Conservation (phyloP, 495 filamentous ascomycete genomes). For the Cenococcum geophilum region DNA sequence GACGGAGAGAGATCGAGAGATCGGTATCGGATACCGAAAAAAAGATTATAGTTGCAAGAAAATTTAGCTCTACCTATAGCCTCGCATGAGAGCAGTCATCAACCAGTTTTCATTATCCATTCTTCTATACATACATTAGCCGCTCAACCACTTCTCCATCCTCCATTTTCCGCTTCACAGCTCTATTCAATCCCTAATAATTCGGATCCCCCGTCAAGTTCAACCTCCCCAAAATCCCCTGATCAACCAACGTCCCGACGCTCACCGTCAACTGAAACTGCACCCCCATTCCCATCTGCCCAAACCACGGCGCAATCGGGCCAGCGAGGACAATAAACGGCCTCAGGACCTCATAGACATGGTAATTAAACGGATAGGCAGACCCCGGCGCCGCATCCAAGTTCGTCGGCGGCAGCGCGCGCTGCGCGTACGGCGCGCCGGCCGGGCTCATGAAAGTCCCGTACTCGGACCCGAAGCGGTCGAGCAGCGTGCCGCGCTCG, state of each 20-base stretch:
- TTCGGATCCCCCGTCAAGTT: slow-evolving; percentile 6
- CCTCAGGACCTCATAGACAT: slow-evolving; percentile 47
- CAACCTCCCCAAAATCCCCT: background rate
- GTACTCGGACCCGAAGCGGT: slow-evolving; percentile 50
- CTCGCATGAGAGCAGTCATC: too few species aligned
- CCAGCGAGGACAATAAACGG: slow-evolving; percentile 44
- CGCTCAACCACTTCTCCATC: too few species aligned
- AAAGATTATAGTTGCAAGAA: too few species aligned
- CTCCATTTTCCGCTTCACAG: too few species aligned
- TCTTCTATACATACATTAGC: too few species aligned
- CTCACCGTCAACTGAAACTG: slow-evolving; percentile 37
- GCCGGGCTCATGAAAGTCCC: slow-evolving; percentile 44
- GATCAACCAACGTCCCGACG: slow-evolving; percentile 1
- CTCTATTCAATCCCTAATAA: too few species aligned
- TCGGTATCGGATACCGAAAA: too few species aligned
- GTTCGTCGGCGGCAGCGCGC: slow-evolving; percentile 49
- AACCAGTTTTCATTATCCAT: too few species aligned
- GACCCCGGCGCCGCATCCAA: slow-evolving; percentile 39
- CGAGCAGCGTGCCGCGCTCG: slow-evolving; percentile 44
- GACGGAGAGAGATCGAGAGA: too few species aligned
- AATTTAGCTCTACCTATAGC: too few species aligned
- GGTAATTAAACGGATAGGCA: slow-evolving; percentile 50
- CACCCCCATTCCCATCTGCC: slow-evolving; percentile 51
- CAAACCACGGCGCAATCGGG: slow-evolving; percentile 52
- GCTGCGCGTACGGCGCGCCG: slow-evolving; percentile 49